Evolutionary conservation across 2,329 filamentous ascomycete genomes (phyloP).

Genomic region (Escovopsis weberi): DNA sequence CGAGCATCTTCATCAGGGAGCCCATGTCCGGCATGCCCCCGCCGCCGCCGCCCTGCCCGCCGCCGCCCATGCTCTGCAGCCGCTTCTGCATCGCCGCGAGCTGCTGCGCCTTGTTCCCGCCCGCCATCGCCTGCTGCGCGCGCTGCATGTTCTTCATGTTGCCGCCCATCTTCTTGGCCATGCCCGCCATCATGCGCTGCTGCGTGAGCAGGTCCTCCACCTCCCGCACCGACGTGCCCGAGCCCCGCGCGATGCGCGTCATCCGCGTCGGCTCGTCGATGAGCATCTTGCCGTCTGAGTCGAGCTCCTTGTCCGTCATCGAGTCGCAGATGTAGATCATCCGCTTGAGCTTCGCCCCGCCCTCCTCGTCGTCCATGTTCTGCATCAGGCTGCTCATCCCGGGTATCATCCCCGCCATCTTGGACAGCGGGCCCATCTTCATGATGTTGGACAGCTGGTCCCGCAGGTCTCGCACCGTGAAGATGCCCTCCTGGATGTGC

Average conservation of each 20-base stretch:
- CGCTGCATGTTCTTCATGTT: constrained; percentile 97
- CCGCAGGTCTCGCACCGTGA: constrained; percentile 83
- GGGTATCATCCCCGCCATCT: constrained; percentile 98
- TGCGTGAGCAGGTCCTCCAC: constrained; percentile 96
- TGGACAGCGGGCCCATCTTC: constrained; percentile 97
- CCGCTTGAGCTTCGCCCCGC: constrained; percentile 79
- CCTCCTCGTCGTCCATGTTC: constrained; percentile 94
- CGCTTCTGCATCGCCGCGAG: constrained; percentile 96
- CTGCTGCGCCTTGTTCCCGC: constrained; percentile 83
- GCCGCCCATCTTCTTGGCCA: constrained; percentile 98
- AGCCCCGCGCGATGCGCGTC: constrained; percentile 80
- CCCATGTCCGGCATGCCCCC: constrained; percentile 65
- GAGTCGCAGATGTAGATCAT: constrained; percentile 99
- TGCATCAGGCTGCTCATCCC: constrained; percentile 89
- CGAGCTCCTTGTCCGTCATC: constrained; percentile 93
- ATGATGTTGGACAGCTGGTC: constrained; percentile 97
- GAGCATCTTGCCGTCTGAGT: constrained; percentile 89
- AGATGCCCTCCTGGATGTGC: constrained; percentile 92
- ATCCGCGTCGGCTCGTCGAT: constrained; percentile 85
- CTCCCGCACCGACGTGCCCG: constrained; percentile 78
- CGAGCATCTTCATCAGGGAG: constrained; percentile 84
- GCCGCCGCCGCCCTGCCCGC: constrained; percentile 41
- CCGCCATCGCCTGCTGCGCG: constrained; percentile 80
- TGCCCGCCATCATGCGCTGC: constrained; percentile 95
- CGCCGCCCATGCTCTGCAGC: constrained; percentile 81